Percentiles rank a stretch among this genome's conserved stretches.
Conservation (phyloP, 345 rosid species). For the Leavenworthia alabamica region DNA sequence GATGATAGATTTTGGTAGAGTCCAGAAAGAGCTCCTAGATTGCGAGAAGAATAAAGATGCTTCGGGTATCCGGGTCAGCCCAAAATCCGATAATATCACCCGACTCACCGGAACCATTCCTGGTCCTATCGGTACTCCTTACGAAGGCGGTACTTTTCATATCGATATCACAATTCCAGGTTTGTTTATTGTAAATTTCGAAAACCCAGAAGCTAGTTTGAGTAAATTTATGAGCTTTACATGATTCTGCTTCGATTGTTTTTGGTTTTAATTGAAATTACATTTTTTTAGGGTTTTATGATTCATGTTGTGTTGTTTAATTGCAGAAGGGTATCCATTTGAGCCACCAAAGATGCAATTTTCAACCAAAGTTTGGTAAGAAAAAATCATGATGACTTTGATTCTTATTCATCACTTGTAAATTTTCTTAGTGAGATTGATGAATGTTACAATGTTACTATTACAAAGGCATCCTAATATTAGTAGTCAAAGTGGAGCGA, state of each 20-base stretch:
- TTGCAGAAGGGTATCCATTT: constrained; percentile 97
- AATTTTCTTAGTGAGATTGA: not conserved
- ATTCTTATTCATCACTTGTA: not conserved
- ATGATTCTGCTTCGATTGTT: not conserved
- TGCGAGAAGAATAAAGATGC: constrained; percentile 63
- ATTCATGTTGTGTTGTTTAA: not conserved
- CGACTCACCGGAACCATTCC: constrained; percentile 75
- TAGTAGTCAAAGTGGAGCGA: constrained; percentile 99
- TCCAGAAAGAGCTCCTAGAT: constrained; percentile 90
- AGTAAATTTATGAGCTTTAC: constrained; percentile 5
- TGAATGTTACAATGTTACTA: not conserved
- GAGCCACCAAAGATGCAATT: constrained; percentile 99
- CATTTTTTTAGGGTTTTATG: too few species aligned
- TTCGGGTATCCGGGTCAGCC: constrained; percentile 69
- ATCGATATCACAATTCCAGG: constrained; percentile 83
- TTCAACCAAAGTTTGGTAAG: constrained; percentile 95
- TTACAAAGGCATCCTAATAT: constrained; percentile 96
- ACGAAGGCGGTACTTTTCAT: constrained; percentile 85
- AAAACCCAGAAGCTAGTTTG: not conserved
- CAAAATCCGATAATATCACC: constrained; percentile 65
- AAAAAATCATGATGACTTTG: constrained; percentile 12
- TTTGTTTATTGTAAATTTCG: constrained; percentile 3
- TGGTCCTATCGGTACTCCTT: constrained; percentile 85
- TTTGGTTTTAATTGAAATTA: not conserved
- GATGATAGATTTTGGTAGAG: constrained; percentile 77